phyloP scores from a whole-genome alignment of 768 basidiomycete species.

The Rhizopogon vulgaris region DNA sequence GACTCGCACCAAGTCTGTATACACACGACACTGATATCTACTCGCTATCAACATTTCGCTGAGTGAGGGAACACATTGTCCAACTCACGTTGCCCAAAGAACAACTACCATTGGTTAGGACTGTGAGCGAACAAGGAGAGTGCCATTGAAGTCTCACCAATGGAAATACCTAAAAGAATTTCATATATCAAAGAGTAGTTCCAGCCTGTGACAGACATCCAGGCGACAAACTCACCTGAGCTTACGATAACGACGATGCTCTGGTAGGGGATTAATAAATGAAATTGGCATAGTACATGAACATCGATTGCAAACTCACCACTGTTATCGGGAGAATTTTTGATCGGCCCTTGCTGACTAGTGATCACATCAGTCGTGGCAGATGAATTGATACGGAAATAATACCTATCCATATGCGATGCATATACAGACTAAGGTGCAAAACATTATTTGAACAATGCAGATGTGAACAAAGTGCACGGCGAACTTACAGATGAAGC shows the following conservation, averaged over 20 bases:
- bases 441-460: not conserved
- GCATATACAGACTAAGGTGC: not conserved
- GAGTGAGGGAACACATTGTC: not conserved
- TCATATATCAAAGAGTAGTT: too few species aligned
- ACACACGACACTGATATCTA: not conserved
- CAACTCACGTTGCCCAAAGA: not conserved
- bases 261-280: not conserved
- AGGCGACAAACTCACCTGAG: not conserved
- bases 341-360: not conserved
- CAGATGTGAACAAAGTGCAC: too few species aligned
- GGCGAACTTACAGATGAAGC: not conserved
- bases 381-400: not conserved
- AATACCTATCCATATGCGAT: slow-evolving; percentile 3
- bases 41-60: not conserved
- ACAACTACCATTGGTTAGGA: not conserved
- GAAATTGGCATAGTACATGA: not conserved
- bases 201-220: too few species aligned
- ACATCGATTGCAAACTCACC: not conserved
- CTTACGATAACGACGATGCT: not conserved
- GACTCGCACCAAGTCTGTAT: not conserved
- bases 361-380: not conserved
- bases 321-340: not conserved
- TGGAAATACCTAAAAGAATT: not conserved
- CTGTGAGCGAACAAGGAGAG: not conserved
- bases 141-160: not conserved